Base-by-base conservation (phyloP, 2,329 filamentous ascomycete genomes). In the Arthrinium phaeospermum region DNA sequence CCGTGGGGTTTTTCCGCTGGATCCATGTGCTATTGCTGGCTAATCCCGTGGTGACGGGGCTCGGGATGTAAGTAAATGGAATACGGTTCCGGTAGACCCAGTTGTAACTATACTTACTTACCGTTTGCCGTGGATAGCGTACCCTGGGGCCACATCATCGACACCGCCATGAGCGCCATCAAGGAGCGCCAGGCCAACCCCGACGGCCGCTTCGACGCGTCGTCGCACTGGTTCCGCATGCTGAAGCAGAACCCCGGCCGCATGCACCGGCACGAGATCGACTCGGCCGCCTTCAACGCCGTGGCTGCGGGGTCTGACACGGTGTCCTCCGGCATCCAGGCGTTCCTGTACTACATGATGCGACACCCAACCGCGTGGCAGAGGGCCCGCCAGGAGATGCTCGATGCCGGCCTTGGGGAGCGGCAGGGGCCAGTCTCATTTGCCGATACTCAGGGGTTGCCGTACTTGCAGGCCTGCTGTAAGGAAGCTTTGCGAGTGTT, bases 401-500 rank as follows among this genome's bases (percentile, higher is more conserved):
- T 71, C 19, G 71, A 69, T 4, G 75, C 75, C 10, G 53, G 47
- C 41, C 67, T 64, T 10, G 70, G 37, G 19, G 72, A 67, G 30
- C 24, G 70, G 34, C 27, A 70, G 45, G 37, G 68, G 41, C 34
- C 71, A 22, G 53, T 76, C 12, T 69, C 74, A 24, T 74, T 71
- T 22, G 71, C 72, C 44, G 75, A 76, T 34, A 71, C 76, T 3
- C 70, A 73, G 61, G 68, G 73, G 34, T 71, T 79, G 16, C 76
- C 76, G 0, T 79, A 76, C 71, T 71, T 79, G 57, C 72, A 75
- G 27, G 78, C 78, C 34, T 77, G 76, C 68, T 72, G 78, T 41
- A 77, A 77, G 71, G 78, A 80, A 51, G 61, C 74, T 10, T 71
- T 80, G 45, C 73, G 78, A 27, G 37, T 79, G 10, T 68, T 68